These are phyloP conservation scores for Tuber borchii DNA, from an alignment of 495 filamentous ascomycete genomes.

Conservation along the genomic window DNA sequence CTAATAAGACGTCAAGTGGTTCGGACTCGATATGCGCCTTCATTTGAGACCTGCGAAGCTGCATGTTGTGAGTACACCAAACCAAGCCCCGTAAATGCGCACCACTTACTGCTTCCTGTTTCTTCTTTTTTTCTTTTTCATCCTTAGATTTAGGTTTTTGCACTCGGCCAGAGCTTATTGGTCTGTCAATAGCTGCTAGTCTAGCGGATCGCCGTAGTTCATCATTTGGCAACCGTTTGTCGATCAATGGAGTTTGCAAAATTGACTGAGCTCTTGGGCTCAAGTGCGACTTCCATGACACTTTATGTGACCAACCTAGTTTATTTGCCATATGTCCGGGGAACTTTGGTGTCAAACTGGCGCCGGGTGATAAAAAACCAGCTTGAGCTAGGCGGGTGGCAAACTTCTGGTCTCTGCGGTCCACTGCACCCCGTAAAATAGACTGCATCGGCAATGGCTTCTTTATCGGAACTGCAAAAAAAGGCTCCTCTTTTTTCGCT, in stretches of 20 bases:
- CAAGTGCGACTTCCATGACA: not conserved
- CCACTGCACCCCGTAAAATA: slow-evolving; percentile 15
- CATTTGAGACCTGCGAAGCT: slow-evolving; percentile 1
- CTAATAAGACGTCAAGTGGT: slow-evolving; percentile 18
- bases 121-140: not conserved
- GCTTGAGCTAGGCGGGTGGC: not conserved
- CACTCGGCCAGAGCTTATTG: not conserved
- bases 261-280: not conserved
- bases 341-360: slow-evolving; percentile 5
- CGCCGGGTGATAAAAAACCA: not conserved
- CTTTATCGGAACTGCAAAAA: slow-evolving; percentile 21
- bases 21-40: slow-evolving; percentile 14
- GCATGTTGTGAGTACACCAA: not conserved
- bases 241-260: not conserved
- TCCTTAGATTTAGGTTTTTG: not conserved
- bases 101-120: not conserved
- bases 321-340: slow-evolving; percentile 11
- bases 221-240: not conserved
- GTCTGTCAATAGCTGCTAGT: not conserved
- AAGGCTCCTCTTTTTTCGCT: slow-evolving; percentile 20
- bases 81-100: not conserved
- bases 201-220: not conserved
- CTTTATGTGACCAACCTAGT: not conserved
- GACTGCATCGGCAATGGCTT: slow-evolving; percentile 5
- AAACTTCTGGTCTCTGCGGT: slow-evolving; percentile 12